Evolutionary conservation across 371 early-diverging fungal genomes (phyloP), one percentile per base, ranked within the genome.

Genomic region (Mucor plumbeus): DNA sequence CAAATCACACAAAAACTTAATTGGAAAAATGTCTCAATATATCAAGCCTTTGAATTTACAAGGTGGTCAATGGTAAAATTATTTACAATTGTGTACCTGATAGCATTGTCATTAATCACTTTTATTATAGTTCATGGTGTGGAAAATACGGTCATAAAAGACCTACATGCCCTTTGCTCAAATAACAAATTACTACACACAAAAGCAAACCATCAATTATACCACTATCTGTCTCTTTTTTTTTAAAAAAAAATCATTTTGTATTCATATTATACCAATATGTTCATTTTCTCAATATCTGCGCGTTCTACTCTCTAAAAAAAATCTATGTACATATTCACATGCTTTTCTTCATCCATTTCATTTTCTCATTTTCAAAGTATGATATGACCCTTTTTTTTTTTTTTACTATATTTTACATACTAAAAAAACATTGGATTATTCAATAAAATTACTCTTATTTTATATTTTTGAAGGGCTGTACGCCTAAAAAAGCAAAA

Each of bases 31-130:
- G 53, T 54, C 63, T 54, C 55, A 54, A 63, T 63, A 63, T 50
- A 71, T 77, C 35, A 78, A 76, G 65, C 80, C 83, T 33, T 67
- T 80, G 40, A 78, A 80, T 50, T 61, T 83, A 58, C 68, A 75
- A 67, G 83, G 83, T 1, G 83, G 83, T 26, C 83, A 83, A 79
- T 83, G 83, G 83, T 83, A 74, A 76, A 64, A 58, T 4, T 54
- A 33, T 3, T 31, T 35, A 47, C 7, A 26, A 26, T 26, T 3
- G 26, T 26, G 3, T 26, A 26, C 26, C 38, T 56, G n/a, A 33
- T 10, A 53, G 35, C 19, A 19, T 19, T 50, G 50, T 26, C 36
- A 31, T n/a, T 59, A 59, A 31, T n/a, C 34, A 44, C n/a, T 15
- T 40, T 58, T 8, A 15, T 15, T 66, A 26, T 26, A 81, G 82